Percentiles rank a stretch among this genome's conserved stretches.
Conservation (phyloP, 148 eudicot species). For the Pouteria glomerata region DNA sequence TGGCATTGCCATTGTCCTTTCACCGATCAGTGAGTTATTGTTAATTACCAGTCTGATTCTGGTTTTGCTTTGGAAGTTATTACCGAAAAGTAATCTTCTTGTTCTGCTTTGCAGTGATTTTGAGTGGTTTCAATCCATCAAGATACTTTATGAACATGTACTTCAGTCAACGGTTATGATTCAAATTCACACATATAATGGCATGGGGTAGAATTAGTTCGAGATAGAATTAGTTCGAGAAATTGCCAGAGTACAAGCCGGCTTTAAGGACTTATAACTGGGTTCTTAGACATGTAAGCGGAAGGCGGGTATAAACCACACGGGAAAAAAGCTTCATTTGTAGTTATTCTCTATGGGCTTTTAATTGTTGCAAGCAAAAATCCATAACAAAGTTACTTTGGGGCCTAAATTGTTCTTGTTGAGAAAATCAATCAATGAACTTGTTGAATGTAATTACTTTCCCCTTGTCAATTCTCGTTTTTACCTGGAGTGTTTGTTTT, state of each 20-base stretch:
- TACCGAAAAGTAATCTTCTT: neutral
- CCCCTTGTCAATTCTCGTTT: conserved; percentile 3
- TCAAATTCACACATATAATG: conserved; percentile 8
- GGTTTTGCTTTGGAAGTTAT: neutral
- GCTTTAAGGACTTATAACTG: neutral
- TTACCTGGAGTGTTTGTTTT: neutral
- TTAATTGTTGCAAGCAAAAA: conserved; percentile 5
- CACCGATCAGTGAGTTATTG: conserved; percentile 77
- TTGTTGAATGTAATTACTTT: conserved; percentile 13
- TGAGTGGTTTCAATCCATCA: conserved; percentile 92
- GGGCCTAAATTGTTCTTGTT: conserved; percentile 4
- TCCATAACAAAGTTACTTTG: neutral
- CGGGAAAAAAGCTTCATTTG: conserved; percentile 13
- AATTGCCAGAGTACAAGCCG: conserved; percentile 6
- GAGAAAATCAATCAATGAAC: neutral
- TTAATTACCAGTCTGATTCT: neutral
- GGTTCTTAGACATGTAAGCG: conserved; percentile 7
- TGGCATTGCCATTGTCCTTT: conserved; percentile 73
- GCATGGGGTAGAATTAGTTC: conserved; percentile 5
- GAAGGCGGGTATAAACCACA: conserved; percentile 5
- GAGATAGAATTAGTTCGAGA: too few species aligned
- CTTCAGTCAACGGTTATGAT: conserved; percentile 67
- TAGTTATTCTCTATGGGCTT: conserved; percentile 5
- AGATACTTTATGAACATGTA: conserved; percentile 86
- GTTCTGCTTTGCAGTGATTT: conserved; percentile 51